Evolutionary conservation across 495 filamentous ascomycete species (phyloP).

Genomic region (Entonaema liquescens): DNA sequence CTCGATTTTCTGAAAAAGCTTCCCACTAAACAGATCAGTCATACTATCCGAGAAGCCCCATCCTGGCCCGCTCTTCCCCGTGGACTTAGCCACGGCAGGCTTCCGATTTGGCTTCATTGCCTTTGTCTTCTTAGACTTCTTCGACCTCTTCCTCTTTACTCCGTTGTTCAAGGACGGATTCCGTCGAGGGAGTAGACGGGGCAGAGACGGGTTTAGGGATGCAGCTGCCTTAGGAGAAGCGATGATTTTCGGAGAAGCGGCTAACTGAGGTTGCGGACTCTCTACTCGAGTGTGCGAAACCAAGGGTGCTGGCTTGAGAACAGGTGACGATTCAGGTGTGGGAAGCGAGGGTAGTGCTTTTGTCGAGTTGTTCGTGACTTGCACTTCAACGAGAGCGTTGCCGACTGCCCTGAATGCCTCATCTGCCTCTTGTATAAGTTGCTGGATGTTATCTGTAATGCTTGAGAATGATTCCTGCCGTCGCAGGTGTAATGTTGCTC

Average conservation of each 20-base stretch:
- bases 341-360: slow-evolving; percentile 30
- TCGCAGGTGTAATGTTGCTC: slow-evolving; percentile 36
- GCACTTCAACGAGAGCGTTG: slow-evolving; percentile 47
- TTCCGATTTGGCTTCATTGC: slow-evolving; percentile 43
- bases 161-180: slow-evolving; percentile 15
- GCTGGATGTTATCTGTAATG: slow-evolving; percentile 48
- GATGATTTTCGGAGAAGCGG: neutral
- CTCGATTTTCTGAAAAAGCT: slow-evolving; percentile 56
- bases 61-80: slow-evolving; percentile 46
- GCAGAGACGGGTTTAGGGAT: slow-evolving; percentile 7
- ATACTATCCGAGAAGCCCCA: slow-evolving; percentile 60
- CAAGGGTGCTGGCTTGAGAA: slow-evolving; percentile 21
- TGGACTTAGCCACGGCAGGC: slow-evolving; percentile 44
- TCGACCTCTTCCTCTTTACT: slow-evolving; percentile 54
- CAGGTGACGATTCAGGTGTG: slow-evolving; percentile 34
- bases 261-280: neutral
- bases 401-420: slow-evolving; percentile 53
- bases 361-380: slow-evolving; percentile 20
- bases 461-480: slow-evolving; percentile 29
- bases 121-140: slow-evolving; percentile 46
- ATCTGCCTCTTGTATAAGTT: slow-evolving; percentile 58
- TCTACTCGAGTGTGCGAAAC: neutral
- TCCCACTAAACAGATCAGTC: slow-evolving; percentile 56
- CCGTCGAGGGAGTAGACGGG: slow-evolving; percentile 23
- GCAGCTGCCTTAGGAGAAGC: neutral